Evolutionary conservation across 495 filamentous ascomycete species (phyloP).

Genomic region (Thermothielavioides terrestris): DNA sequence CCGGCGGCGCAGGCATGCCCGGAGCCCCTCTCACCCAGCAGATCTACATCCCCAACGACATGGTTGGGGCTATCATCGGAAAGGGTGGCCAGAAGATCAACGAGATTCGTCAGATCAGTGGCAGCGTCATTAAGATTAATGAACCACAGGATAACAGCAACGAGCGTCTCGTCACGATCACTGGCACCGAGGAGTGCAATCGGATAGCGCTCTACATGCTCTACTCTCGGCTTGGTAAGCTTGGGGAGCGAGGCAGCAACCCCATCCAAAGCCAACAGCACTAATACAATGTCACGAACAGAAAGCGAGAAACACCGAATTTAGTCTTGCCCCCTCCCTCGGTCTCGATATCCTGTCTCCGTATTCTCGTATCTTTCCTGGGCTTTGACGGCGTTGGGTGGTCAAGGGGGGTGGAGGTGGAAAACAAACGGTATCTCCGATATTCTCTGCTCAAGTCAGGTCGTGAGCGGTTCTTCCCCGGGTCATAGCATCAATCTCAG

Average conservation of each 20-base stretch:
- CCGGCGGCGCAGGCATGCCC: constrained; percentile 55
- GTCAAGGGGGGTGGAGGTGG: constrained; percentile 3
- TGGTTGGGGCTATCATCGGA: constrained; percentile 98
- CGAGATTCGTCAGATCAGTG: constrained; percentile 91
- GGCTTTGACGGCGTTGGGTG: constrained; percentile 18
- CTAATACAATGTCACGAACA: constrained; percentile 30
- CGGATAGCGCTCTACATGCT: constrained; percentile 99
- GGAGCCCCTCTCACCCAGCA: constrained; percentile 92
- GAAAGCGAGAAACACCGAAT: constrained; percentile 75
- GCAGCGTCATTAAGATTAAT: constrained; percentile 99
- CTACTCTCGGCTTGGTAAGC: constrained; percentile 90
- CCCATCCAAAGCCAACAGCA: constrained; percentile 7
- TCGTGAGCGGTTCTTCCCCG: constrained; percentile 7
- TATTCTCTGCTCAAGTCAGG: constrained; percentile 6
- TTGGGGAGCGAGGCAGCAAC: constrained; percentile 11
- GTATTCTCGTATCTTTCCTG: constrained; percentile 5
- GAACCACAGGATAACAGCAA: constrained; percentile 99
- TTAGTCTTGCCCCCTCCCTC: constrained; percentile 7
- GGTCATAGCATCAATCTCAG: constrained; percentile 12
- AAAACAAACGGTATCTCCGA: constrained; percentile 16
- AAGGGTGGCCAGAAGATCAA: constrained; percentile 99
- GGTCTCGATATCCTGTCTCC: neutral
- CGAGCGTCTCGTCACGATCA: constrained; percentile 93
- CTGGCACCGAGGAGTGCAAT: constrained; percentile 95
- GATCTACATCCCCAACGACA: constrained; percentile 98